Conservation (phyloP, 225 moss, liverwort and hornwort species). For the Polytrichum commune region DNA sequence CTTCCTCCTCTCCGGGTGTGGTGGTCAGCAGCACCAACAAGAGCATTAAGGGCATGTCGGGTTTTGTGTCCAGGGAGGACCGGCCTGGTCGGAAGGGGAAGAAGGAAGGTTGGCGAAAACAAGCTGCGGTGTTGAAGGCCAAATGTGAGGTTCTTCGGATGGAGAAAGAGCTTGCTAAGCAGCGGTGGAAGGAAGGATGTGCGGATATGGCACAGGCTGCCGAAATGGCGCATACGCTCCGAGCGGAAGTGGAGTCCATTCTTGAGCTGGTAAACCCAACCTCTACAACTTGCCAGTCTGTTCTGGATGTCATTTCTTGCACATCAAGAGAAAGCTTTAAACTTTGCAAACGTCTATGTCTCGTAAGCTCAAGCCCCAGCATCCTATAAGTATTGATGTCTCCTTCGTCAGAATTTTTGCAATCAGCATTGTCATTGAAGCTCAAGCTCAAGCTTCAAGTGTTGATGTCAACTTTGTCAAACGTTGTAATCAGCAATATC, state of each 20-base stretch:
- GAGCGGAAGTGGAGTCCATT: constrained; percentile 77
- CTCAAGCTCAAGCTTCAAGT: too few species aligned
- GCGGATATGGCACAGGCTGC: constrained; percentile 77
- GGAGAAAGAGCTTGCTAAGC: constrained; percentile 66
- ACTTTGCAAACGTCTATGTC: too few species aligned
- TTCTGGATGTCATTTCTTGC: neutral
- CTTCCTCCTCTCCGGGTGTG: constrained; percentile 4
- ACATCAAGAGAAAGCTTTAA: too few species aligned
- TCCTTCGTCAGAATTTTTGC: too few species aligned
- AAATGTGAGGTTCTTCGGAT: constrained; percentile 71
- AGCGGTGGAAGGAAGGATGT: constrained; percentile 71
- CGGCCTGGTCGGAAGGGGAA: constrained; percentile 40
- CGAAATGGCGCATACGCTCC: constrained; percentile 74
- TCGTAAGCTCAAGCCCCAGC: too few species aligned
- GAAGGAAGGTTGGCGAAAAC: constrained; percentile 57
- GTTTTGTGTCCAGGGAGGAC: constrained; percentile 41
- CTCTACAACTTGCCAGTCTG: neutral
- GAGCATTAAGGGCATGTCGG: constrained; percentile 25
- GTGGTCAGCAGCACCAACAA: constrained; percentile 10
- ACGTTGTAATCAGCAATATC: too few species aligned
- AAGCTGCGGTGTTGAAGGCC: constrained; percentile 63
- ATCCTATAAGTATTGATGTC: too few species aligned
- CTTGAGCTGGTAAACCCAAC: constrained; percentile 51
- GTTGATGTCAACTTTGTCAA: too few species aligned
- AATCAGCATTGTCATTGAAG: too few species aligned